Percentiles rank a stretch among this genome's conserved stretches.
phyloP scores from a whole-genome alignment of 1,284 basidiomycete species.

The Malassezia equina region DNA sequence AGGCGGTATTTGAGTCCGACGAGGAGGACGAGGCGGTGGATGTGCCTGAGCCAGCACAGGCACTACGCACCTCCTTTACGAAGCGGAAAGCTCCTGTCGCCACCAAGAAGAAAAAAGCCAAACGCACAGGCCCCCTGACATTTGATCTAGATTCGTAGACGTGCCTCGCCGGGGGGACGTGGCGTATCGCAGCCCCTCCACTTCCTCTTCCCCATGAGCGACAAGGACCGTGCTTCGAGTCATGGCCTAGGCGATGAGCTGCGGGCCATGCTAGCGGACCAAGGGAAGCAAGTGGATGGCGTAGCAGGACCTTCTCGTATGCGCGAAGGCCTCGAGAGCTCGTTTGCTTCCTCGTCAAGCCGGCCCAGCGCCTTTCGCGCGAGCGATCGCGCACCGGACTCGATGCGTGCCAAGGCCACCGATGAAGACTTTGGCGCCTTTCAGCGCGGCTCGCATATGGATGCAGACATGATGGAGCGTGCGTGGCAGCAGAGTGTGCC shows the following conservation, averaged over 20 bases:
- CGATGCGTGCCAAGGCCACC: background rate
- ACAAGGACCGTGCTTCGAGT: background rate
- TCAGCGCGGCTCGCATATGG: background rate
- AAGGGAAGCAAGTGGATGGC: background rate
- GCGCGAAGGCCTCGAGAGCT: constrained; percentile 4
- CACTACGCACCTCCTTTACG: background rate
- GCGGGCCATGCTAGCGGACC: background rate
- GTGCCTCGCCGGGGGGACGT: background rate
- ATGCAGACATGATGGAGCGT: constrained; percentile 4
- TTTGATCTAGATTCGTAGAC: constrained; percentile 5
- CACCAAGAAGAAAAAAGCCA: constrained; percentile 2
- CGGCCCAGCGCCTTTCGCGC: background rate
- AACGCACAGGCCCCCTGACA: constrained; percentile 5
- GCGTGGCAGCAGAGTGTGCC: constrained; percentile 8
- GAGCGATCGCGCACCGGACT: background rate
- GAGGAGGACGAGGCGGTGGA: constrained; percentile 1
- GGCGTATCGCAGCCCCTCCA: background rate
- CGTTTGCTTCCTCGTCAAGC: background rate
- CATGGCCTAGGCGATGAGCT: constrained; percentile 8
- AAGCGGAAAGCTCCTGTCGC: constrained; percentile 3
- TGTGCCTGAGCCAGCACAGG: background rate
- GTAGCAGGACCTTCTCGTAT: background rate
- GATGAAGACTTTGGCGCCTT: constrained; percentile 5
- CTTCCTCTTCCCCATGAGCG: constrained; percentile 1
- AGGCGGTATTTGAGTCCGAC: constrained; percentile 13